Evolutionary conservation across 805 yeast species (phyloP).

Genomic region (Yarrowia sp.): DNA sequence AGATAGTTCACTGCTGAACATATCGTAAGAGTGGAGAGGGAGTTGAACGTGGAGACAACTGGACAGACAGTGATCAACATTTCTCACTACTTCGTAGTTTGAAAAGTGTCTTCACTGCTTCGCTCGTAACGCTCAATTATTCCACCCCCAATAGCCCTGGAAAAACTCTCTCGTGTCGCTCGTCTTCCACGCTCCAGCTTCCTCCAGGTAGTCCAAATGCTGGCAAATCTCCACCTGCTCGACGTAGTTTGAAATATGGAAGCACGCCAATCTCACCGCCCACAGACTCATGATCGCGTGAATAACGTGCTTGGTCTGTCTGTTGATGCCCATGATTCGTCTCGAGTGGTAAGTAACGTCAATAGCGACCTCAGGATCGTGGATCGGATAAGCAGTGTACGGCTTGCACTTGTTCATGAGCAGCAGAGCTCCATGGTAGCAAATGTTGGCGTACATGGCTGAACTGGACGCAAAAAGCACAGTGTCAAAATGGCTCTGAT

Average conservation of each 20-base stretch:
- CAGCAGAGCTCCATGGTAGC: slow-evolving; percentile 5
- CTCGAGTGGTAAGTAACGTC: neutral
- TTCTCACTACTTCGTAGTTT: neutral
- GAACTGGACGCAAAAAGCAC: neutral
- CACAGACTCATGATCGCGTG: slow-evolving; percentile 22
- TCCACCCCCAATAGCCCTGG: slow-evolving; percentile 8
- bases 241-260: neutral
- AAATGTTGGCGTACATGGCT: slow-evolving; percentile 20
- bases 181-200: slow-evolving; percentile 22
- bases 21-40: too few relatives aligned
- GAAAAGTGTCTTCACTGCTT: too few relatives aligned
- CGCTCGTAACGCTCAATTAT: neutral
- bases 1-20: too few relatives aligned
- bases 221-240: slow-evolving; percentile 10
- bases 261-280: slow-evolving; percentile 7
- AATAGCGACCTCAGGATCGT: slow-evolving; percentile 5
- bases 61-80: too few relatives aligned
- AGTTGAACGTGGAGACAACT: too few relatives aligned
- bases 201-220: slow-evolving; percentile 4
- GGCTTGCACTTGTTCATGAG: slow-evolving; percentile 11
- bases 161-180: slow-evolving; percentile 4
- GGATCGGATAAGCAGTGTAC: slow-evolving; percentile 16
- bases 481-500: neutral
- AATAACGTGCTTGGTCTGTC: slow-evolving; percentile 10
- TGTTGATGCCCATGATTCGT: neutral